A percentile compares a stretch with the other conserved stretches of the same genome.
Evolutionary conservation across 306 rosid genomes (phyloP).

Genomic region (Abrus pulchellus): DNA sequence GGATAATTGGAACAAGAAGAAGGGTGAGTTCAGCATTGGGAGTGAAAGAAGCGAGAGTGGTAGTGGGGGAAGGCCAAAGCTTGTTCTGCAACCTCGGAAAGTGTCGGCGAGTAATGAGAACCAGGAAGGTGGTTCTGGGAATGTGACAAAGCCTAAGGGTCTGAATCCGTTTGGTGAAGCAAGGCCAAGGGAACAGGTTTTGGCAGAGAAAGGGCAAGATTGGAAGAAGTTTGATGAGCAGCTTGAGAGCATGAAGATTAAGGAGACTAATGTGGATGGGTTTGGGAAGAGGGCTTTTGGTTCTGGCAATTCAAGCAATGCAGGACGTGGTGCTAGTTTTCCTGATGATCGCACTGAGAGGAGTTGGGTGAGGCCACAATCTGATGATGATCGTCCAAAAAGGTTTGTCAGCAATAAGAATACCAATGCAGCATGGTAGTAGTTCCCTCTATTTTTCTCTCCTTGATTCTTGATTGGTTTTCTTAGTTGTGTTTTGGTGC

Average conservation of each 20-base stretch:
- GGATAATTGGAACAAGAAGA: slow-evolving; percentile 68
- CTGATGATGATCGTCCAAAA: slow-evolving; percentile 58
- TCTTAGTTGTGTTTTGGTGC: not conserved
- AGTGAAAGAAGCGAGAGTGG: slow-evolving; percentile 51
- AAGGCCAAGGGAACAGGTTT: slow-evolving; percentile 94
- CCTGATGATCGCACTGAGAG: slow-evolving; percentile 61
- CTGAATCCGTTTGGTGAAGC: slow-evolving; percentile 85
- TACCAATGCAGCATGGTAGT: not conserved
- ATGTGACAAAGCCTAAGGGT: slow-evolving; percentile 63
- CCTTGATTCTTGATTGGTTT: slow-evolving; percentile 19
- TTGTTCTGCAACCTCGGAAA: slow-evolving; percentile 81
- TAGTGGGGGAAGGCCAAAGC: slow-evolving; percentile 75
- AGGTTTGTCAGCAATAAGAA: slow-evolving; percentile 60
- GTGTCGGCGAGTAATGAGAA: slow-evolving; percentile 57
- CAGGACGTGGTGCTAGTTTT: slow-evolving; percentile 23
- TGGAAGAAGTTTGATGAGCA: slow-evolving; percentile 94
- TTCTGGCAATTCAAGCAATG: slow-evolving; percentile 50
- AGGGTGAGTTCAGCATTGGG: slow-evolving; percentile 51
- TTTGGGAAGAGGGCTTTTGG: slow-evolving; percentile 74
- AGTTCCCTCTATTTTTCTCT: not conserved
- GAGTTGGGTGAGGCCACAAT: slow-evolving; percentile 80
- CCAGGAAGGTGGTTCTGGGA: slow-evolving; percentile 56
- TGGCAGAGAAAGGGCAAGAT: slow-evolving; percentile 92
- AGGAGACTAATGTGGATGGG: slow-evolving; percentile 59
- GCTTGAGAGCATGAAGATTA: slow-evolving; percentile 73